Conservation (phyloP, 2,329 filamentous ascomycete genomes). For the Gyromitra esculenta region DNA sequence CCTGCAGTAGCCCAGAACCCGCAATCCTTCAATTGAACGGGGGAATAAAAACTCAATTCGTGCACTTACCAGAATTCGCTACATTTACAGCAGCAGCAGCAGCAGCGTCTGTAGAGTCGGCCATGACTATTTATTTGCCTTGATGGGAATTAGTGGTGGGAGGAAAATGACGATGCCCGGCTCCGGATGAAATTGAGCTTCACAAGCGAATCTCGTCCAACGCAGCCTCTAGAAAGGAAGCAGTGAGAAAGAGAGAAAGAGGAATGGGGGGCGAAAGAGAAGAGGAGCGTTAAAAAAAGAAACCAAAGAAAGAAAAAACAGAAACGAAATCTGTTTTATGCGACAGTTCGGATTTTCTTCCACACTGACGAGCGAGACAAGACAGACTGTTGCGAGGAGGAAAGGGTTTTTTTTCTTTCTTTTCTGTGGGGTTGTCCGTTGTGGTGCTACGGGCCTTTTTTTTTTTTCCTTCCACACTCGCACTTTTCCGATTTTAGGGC, state of each 20-base stretch:
- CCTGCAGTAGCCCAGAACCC: neutral
- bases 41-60: neutral
- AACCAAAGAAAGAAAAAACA: neutral
- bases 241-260: neutral
- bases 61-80: conserved; percentile 44
- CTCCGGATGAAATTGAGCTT: conserved; percentile 33
- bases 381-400: neutral
- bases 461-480: conserved; percentile 13
- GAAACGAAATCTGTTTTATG: conserved; percentile 18
- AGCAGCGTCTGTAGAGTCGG: conserved; percentile 31
- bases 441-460: conserved; percentile 34
- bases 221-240: neutral
- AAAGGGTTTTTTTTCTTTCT: conserved; percentile 10
- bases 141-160: neutral
- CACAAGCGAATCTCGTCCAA: conserved; percentile 12
- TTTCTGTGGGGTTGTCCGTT: conserved; percentile 28
- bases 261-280: conserved; percentile 4
- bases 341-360: neutral
- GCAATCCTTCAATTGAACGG: neutral
- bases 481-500: conserved; percentile 28
- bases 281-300: neutral
- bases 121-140: conserved; percentile 37
- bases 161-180: conserved; percentile 11
- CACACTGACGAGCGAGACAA: neutral
- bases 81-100: neutral